Base-by-base conservation (phyloP, 2,329 filamentous ascomycete species). In the Colletotrichum tropicicola region DNA sequence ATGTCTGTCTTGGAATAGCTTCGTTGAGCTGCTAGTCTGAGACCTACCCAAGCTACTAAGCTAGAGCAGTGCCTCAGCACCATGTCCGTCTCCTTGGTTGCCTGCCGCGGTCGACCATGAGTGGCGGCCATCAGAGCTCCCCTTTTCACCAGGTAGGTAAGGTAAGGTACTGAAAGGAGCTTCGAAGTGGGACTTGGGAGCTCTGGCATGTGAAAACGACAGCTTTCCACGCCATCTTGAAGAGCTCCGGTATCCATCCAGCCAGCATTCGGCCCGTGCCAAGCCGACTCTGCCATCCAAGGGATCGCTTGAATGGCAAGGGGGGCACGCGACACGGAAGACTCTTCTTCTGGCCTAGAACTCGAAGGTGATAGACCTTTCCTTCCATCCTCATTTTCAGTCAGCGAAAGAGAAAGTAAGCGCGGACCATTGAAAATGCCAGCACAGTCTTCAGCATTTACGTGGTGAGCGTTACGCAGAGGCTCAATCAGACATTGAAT, bases 21-120 rank as follows among this genome's bases (percentile, higher is more conserved):
- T 62, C 51, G 57, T 56, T 55, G 57, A 65, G 62, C 49, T 62
- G 58, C 30, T 55, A 21, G 51, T 56, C 57, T 39, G 44, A 65
- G 45, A 61, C 62, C 39, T 62, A 37, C 51, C 35, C 23, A 13
- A 25, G 15, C 3, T 15, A n/a, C 54, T 35, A 39, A 35, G 32
- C 32, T 35, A 35, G 6, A 15, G 32, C 32, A 15, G n/a, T 15
- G 32, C 32, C 32, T 35, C 32, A 12, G 32, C 32, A 35, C 13
- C 32, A n/a, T n/a, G n/a, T n/a, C n/a, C n/a, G 32, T 13, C 35
- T 19, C 23, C 7, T 28, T 41, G 2, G 23, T 45, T 25, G 39
- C 19, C 13, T 30, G 37, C 17, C 25, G 27, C 21, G 17, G 41
- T 44, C 15, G 15, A n/a, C 15, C 12, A n/a, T n/a, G 12, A 12